Conservation (phyloP, 225 moss, liverwort and hornwort species). For the Thuidium tamariscinum region DNA sequence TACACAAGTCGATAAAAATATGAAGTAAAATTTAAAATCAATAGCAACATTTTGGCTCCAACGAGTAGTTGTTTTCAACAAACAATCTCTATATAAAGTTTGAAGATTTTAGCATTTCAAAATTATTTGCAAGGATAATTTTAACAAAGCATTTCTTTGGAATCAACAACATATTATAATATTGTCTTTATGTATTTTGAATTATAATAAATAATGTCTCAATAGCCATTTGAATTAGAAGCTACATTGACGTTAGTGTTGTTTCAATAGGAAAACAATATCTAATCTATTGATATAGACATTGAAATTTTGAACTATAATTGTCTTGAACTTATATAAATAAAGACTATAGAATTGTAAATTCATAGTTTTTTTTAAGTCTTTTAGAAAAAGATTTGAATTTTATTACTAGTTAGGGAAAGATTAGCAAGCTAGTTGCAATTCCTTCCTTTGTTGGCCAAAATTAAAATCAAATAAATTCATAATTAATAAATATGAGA, state of each 20-base stretch:
- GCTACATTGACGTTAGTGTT: not conserved
- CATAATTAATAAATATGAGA: not conserved
- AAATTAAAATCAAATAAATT: not conserved
- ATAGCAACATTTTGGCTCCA: not conserved
- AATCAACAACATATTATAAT: not conserved
- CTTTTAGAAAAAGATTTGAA: not conserved
- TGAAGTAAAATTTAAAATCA: not conserved
- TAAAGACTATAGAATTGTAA: too few relatives aligned
- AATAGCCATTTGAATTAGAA: not conserved
- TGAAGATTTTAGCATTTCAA: not conserved
- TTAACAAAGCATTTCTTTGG: too few relatives aligned
- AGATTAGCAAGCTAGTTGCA: not conserved
- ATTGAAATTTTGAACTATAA: not conserved
- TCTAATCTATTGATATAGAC: rapidly evolving
- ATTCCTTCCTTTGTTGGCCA: not conserved
- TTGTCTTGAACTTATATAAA: not conserved
- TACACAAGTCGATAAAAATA: not conserved
- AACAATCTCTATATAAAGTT: not conserved
- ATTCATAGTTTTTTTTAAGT: too few relatives aligned
- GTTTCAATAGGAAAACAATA: not conserved
- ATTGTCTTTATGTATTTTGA: not conserved
- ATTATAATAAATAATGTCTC: not conserved
- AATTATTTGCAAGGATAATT: too few relatives aligned
- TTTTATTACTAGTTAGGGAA: not conserved
- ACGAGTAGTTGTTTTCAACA: not conserved